Percentiles rank a stretch among this genome's conserved stretches.
These are phyloP conservation scores for Yamadazyma olivae DNA, from an alignment of 805 yeast species.

Conservation along the genomic window DNA sequence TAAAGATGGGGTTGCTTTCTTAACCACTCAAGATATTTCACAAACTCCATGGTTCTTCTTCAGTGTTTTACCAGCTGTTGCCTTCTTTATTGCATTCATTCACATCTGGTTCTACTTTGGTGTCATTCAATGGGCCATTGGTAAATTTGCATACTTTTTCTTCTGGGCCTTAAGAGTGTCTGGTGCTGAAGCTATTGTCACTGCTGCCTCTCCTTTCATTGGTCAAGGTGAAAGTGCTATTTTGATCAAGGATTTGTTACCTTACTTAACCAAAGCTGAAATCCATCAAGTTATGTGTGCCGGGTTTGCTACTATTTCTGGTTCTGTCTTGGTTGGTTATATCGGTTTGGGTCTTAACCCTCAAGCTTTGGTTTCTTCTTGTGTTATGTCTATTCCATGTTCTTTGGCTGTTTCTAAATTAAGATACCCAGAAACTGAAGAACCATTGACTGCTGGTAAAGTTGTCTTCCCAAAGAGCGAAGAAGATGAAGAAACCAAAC, in stretches of 20 bases:
- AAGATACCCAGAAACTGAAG: slow-evolving; percentile 58
- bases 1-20: slow-evolving; percentile 58
- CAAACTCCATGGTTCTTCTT: slow-evolving; percentile 48
- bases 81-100: slow-evolving; percentile 61
- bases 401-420: slow-evolving; percentile 59
- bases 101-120: slow-evolving; percentile 62
- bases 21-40: slow-evolving; percentile 42
- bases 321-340: slow-evolving; percentile 61
- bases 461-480: slow-evolving; percentile 45
- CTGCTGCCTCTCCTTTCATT: slow-evolving; percentile 65
- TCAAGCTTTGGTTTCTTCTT: slow-evolving; percentile 61
- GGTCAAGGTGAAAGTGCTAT: slow-evolving; percentile 68
- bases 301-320: slow-evolving; percentile 64
- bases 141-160: slow-evolving; percentile 55
- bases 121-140: slow-evolving; percentile 56
- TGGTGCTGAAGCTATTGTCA: slow-evolving; percentile 65
- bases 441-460: slow-evolving; percentile 47
- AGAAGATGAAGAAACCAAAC: slow-evolving; percentile 27
- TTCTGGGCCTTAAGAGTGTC: slow-evolving; percentile 57
- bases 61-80: slow-evolving; percentile 58
- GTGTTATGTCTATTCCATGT: slow-evolving; percentile 69
- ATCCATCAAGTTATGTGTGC: slow-evolving; percentile 61
- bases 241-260: slow-evolving; percentile 56
- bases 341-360: slow-evolving; percentile 62
- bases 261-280: slow-evolving; percentile 58